Evolutionary conservation across 1,139 yeast species (phyloP).

Genomic region (Suhomyces maxii): DNA sequence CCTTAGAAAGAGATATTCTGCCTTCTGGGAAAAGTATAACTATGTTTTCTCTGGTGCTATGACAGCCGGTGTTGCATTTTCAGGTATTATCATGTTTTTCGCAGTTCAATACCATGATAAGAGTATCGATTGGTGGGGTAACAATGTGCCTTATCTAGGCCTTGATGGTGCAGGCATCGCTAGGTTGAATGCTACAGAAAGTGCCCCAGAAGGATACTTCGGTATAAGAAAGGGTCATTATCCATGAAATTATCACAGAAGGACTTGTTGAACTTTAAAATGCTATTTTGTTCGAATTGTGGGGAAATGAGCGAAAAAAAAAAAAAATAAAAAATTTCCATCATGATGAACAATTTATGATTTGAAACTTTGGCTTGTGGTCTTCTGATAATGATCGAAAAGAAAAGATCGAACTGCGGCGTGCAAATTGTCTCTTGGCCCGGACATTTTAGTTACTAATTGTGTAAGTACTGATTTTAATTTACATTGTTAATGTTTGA

Average conservation of each 20-base stretch:
- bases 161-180: constrained; percentile 11
- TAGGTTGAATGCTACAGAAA: constrained; percentile 3
- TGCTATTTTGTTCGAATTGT: too few species aligned
- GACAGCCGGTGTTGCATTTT: constrained; percentile 21
- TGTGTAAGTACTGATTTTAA: too few species aligned
- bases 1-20: constrained; percentile 16
- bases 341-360: too few species aligned
- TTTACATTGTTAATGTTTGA: too few species aligned
- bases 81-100: constrained; percentile 21
- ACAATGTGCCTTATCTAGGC: constrained; percentile 14
- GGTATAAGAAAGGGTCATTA: constrained; percentile 19
- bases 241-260: constrained; percentile 2
- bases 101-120: constrained; percentile 21
- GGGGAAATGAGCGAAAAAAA: too few species aligned
- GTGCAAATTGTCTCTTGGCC: too few species aligned
- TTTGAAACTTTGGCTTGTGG: too few species aligned
- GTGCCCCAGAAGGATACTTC: constrained; percentile 21
- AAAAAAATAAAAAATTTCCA: too few species aligned
- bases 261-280: too few species aligned
- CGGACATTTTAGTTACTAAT: too few species aligned
- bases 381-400: too few species aligned
- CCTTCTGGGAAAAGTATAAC: constrained; percentile 22
- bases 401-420: too few species aligned
- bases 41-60: constrained; percentile 20
- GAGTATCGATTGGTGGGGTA: constrained; percentile 22